Base-by-base conservation (phyloP, 306 rosid genomes). In the Vigna reflexopilosa region DNA sequence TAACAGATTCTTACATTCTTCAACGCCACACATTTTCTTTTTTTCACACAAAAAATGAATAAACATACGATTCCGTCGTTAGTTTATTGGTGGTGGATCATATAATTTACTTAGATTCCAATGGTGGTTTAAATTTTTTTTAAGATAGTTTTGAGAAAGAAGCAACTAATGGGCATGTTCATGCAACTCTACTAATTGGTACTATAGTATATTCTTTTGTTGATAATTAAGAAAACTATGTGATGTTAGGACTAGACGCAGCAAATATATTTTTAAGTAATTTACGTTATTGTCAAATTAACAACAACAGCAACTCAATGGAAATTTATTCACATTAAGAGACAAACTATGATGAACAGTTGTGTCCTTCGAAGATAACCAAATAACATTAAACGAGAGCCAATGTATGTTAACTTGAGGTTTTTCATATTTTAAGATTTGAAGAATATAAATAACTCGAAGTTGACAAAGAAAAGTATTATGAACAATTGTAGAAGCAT, bases 311-410 rank as follows among this genome's bases (percentile, higher is more conserved):
- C 49, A 82, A 30, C 74, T 71, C 79, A 32, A 26, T 64, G 47
- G 14, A 74, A 62, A 51, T 66, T 51, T 45, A 62, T 7, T 62
- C 42, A 16, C 62, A 65, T 42, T 26, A 9, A 40, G 42, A 57
- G 7, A 62, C 19, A 57, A 61, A 51, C 15, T 13, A 22, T 22
- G 9, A 45, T 55, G 10, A 55, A 56, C 15, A 40, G 66, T 34
- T 34, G 47, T 13, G 84, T 70, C 87, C 81, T 75, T 83, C 79
- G 66, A 83, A 75, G 73, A 54, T 75, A 75, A 16, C 81, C 84
- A 79, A 75, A 61, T 22, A 69, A 22, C 78, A 81, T 52, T 4
- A 40, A 50, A 9, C 5, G 14, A 52, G 45, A 79, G 57, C 66
- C 56, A 45, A 62, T 28, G 7, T 22, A 36, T 12, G 17, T 49